Conservation (phyloP, 495 filamentous ascomycete genomes). For the Aspergillus avenaceus region DNA sequence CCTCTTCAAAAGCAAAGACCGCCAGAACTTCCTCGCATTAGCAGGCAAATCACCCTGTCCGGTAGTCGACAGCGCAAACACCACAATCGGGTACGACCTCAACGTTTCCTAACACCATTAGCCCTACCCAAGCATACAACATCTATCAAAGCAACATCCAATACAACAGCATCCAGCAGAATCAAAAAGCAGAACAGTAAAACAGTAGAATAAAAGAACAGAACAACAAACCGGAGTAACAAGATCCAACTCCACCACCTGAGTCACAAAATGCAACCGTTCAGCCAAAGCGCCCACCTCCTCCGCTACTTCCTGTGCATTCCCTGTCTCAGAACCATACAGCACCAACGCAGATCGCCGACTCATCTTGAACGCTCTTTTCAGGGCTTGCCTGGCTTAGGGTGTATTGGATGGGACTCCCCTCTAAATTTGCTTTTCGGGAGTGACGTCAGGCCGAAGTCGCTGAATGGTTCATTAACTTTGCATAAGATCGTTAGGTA, state of each 20-base stretch:
- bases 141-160: no score
- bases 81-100: conserved; percentile 53
- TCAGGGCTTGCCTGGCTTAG: no score
- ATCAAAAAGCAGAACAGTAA: no score
- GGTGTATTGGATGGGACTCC: conserved; percentile 3
- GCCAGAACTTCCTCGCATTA: conserved; percentile 82
- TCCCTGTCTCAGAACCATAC: conserved; percentile 94
- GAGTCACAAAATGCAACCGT: conserved; percentile 71
- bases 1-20: conserved; percentile 69
- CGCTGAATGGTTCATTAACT: no score
- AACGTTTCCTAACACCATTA: conserved; percentile 32
- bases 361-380: no score
- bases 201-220: no score
- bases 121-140: no score
- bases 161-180: no score
- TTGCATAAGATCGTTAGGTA: no score
- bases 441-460: conserved; percentile 19
- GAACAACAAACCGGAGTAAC: conserved; percentile 62
- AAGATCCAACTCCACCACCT: conserved; percentile 70
- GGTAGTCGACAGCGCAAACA: conserved; percentile 86
- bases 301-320: conserved; percentile 80
- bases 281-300: conserved; percentile 70
- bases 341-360: conserved; percentile 73
- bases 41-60: conserved; percentile 89
- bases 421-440: conserved; percentile 6